Evolutionary conservation across 192 early-diverging fungal species (phyloP).

Genomic region (Entomortierella lignicola): DNA sequence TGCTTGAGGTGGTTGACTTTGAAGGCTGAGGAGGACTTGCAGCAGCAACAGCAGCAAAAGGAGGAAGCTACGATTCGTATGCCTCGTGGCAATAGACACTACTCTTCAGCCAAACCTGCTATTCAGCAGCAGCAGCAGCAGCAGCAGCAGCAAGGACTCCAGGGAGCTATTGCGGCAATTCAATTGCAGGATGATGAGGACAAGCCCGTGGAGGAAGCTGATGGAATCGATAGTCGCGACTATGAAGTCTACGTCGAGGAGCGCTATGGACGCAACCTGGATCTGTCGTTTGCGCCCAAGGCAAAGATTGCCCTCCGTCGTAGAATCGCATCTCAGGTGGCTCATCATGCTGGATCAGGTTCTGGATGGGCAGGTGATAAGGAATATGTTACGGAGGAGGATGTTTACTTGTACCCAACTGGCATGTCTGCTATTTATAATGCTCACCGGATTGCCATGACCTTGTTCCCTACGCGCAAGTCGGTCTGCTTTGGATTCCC

Average conservation of each 20-base stretch:
- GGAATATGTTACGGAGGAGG: conserved; percentile 74
- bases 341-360: conserved; percentile 38
- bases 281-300: conserved; percentile 71
- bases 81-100: conserved; percentile 41
- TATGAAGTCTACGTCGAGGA: conserved; percentile 87
- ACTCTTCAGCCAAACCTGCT: conserved; percentile 16
- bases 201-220: conserved; percentile 30
- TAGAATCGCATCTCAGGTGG: conserved; percentile 77
- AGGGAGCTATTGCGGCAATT: background rate
- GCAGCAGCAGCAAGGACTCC: too few relatives aligned
- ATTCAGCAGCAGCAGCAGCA: background rate
- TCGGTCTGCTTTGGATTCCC: conserved; percentile 96
- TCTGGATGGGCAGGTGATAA: conserved; percentile 58
- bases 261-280: conserved; percentile 92
- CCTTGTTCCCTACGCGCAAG: conserved; percentile 64
- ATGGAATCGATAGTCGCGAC: conserved; percentile 59
- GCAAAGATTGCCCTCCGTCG: conserved; percentile 81
- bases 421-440: conserved; percentile 97
- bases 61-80: conserved; percentile 38
- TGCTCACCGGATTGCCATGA: conserved; percentile 75
- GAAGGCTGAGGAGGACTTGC: conserved; percentile 60
- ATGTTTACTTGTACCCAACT: conserved; percentile 89
- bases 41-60: conserved; percentile 7
- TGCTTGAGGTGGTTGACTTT: conserved; percentile 75
- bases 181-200: conserved; percentile 35